Conservation (phyloP, 768 basidiomycete species). For the Cystoderma amianthinum region DNA sequence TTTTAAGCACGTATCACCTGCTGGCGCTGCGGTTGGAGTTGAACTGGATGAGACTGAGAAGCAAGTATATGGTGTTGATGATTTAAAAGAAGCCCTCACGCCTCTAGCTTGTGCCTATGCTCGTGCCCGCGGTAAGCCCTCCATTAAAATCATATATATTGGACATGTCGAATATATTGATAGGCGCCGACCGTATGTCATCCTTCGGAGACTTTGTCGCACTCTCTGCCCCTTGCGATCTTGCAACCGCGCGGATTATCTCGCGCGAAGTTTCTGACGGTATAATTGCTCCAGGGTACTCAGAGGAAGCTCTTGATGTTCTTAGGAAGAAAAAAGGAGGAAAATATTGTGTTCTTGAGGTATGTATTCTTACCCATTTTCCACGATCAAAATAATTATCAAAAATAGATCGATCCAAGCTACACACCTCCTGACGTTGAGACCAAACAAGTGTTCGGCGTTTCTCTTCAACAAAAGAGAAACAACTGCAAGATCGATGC, state of each 20-base stretch:
- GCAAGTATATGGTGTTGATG: slow-evolving; percentile 94
- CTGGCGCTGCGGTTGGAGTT: slow-evolving; percentile 91
- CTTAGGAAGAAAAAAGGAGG: slow-evolving; percentile 95
- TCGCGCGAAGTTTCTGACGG: slow-evolving; percentile 99
- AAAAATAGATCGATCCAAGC: slow-evolving; percentile 72
- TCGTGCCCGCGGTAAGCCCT: slow-evolving; percentile 74
- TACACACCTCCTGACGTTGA: slow-evolving; percentile 79
- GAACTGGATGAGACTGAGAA: slow-evolving; percentile 80
- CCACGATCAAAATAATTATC: not conserved
- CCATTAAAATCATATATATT: not conserved
- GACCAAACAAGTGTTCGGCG: slow-evolving; percentile 93
- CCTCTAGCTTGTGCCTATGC: slow-evolving; percentile 92
- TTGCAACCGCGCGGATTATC: slow-evolving; percentile 93
- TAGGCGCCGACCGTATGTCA: slow-evolving; percentile 97
- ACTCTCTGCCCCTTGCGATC: slow-evolving; percentile 85
- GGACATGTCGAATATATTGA: slow-evolving; percentile 1
- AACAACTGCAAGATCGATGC: slow-evolving; percentile 87
- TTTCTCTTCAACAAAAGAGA: slow-evolving; percentile 82
- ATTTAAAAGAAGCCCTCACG: slow-evolving; percentile 85
- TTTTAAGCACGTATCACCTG: slow-evolving; percentile 99
- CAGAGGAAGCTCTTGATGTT: slow-evolving; percentile 80
- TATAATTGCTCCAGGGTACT: slow-evolving; percentile 93
- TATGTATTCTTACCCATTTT: slow-evolving; percentile 14
- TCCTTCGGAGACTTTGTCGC: slow-evolving; percentile 99
- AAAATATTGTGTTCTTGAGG: slow-evolving; percentile 97